Percentiles rank a stretch among this genome's conserved stretches.
These are phyloP conservation scores for Cokeromyces recurvatus DNA, from an alignment of 371 early-diverging fungal genomes.

Conservation along the genomic window DNA sequence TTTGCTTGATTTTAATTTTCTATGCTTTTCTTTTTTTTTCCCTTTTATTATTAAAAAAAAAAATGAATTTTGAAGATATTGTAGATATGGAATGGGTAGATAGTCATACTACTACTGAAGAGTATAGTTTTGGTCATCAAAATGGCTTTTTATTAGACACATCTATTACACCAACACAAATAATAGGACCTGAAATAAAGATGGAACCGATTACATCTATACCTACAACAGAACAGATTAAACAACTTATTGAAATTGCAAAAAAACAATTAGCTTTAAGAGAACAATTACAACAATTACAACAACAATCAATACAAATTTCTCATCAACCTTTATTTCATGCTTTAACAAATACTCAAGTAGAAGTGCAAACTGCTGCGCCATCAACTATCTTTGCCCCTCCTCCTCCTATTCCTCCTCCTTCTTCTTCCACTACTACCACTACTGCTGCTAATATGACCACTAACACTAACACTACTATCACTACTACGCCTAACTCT, in stretches of 20 bases:
- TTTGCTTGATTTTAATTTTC: too few relatives aligned
- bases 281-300: slow-evolving; percentile 17
- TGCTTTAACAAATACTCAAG: neutral
- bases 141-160: slow-evolving; percentile 1
- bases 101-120: slow-evolving; percentile 16
- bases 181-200: slow-evolving; percentile 3
- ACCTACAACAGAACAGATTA: slow-evolving; percentile 42
- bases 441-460: slow-evolving; percentile 3
- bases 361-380: slow-evolving; percentile 14
- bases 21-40: slow-evolving; percentile 1
- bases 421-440: neutral
- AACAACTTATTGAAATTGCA: slow-evolving; percentile 40
- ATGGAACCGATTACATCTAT: slow-evolving; percentile 6
- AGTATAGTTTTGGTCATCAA: neutral
- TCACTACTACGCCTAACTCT: neutral
- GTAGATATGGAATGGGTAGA: slow-evolving; percentile 48
- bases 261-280: slow-evolving; percentile 32
- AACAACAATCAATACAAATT: slow-evolving; percentile 2
- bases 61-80: slow-evolving; percentile 47
- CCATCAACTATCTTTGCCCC: slow-evolving; percentile 19
- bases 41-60: slow-evolving; percentile 6
- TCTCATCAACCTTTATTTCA: slow-evolving; percentile 1
- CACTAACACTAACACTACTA: neutral
- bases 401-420: slow-evolving; percentile 9
- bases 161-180: slow-evolving; percentile 3